Conservation (phyloP, 257 asterid genomes). For the Solanum bulbocastanum region DNA sequence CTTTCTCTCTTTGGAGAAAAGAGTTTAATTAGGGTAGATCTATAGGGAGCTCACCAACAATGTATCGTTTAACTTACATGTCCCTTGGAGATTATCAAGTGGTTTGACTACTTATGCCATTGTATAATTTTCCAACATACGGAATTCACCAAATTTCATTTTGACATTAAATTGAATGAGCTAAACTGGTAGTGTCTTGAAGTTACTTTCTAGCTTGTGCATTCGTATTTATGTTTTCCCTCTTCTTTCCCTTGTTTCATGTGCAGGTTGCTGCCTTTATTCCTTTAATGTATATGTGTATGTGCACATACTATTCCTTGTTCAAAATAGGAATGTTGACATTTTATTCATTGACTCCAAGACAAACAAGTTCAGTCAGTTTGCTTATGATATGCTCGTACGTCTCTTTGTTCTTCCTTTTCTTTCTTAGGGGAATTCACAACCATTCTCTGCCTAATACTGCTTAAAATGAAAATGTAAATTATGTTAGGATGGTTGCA, state of each 20-base stretch:
- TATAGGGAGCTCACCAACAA: not conserved
- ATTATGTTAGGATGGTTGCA: conserved; percentile 57
- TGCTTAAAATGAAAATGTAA: not conserved
- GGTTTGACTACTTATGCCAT: not conserved
- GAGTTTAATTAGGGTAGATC: not conserved
- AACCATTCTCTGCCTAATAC: not conserved
- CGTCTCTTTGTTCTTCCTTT: conserved; percentile 10
- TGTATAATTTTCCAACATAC: not conserved
- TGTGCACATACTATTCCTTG: conserved; percentile 79
- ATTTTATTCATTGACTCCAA: conserved; percentile 66
- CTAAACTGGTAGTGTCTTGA: not conserved
- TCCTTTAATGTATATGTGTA: conserved; percentile 81
- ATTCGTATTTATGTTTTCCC: not conserved
- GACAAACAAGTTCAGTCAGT: conserved; percentile 84
- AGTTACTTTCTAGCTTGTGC: not conserved
- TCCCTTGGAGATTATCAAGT: not conserved
- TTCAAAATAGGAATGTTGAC: conserved; percentile 81
- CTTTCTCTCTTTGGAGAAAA: not conserved
- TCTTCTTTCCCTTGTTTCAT: conserved; percentile 1
- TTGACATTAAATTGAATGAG: not conserved
- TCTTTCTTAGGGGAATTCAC: not conserved
- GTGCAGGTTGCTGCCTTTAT: conserved; percentile 57
- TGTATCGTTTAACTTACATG: not conserved
- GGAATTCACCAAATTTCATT: not conserved
- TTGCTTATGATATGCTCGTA: conserved; percentile 97